Conservation (phyloP, 345 rosid genomes). For the Arabidopsis thaliana region TAIR10.1 NC_003070.9:10269001-10269500, state of each 20-base stretch:
- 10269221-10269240: conserved; percentile 72
- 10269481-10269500: conserved; percentile 89
- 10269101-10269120: conserved; percentile 12
- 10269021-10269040: conserved; percentile 70
- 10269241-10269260: conserved; percentile 91
- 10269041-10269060: conserved; percentile 81
- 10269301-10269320: conserved; percentile 76
- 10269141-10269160: conserved; percentile 5
- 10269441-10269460: conserved; percentile 82
- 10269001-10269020: conserved; percentile 88
- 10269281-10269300: conserved; percentile 63
- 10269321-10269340: conserved; percentile 64
- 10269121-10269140: neutral
- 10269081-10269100: conserved; percentile 64
- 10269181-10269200: conserved; percentile 58
- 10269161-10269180: neutral
- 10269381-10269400: conserved; percentile 87
- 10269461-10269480: conserved; percentile 87
- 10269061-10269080: conserved; percentile 85
- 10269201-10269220: conserved; percentile 59
- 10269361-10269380: conserved; percentile 74
- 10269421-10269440: conserved; percentile 88
- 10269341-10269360: conserved; percentile 84
- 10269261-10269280: conserved; percentile 74
- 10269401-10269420: conserved; percentile 78